phyloP scores from a whole-genome alignment of 305 asterid genomes.

The Fraxinus latifolia region DNA sequence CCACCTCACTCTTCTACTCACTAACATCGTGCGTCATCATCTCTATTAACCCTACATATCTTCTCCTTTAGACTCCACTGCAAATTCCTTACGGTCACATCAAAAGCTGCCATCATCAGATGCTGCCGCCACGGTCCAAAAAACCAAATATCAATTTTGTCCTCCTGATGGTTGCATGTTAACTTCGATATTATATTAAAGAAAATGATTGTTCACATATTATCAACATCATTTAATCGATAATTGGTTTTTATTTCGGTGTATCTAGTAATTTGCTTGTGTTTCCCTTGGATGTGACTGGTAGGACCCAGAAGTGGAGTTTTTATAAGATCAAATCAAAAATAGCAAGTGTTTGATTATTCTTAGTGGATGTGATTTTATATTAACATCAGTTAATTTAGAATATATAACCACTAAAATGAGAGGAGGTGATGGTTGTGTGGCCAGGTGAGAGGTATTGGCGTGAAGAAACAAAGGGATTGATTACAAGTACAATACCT shows the following conservation, averaged over 20 bases:
- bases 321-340: neutral
- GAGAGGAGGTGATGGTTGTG: neutral
- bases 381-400: neutral
- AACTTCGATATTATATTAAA: neutral
- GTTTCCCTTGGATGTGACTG: neutral
- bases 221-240: neutral
- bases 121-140: neutral
- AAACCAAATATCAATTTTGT: neutral
- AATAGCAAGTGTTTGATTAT: neutral
- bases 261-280: neutral
- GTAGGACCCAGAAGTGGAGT: neutral
- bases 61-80: neutral
- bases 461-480: neutral
- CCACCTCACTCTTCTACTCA: neutral
- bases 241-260: neutral
- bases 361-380: neutral
- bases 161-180: neutral
- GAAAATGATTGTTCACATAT: neutral
- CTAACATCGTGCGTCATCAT: neutral
- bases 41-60: neutral
- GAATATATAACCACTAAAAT: neutral
- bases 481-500: constrained; percentile 29
- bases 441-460: neutral
- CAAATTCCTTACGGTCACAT: neutral
- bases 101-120: neutral